These are phyloP conservation scores for Penicillium sp. DNA, from an alignment of 2,329 filamentous ascomycete genomes.

Conservation along the genomic window DNA sequence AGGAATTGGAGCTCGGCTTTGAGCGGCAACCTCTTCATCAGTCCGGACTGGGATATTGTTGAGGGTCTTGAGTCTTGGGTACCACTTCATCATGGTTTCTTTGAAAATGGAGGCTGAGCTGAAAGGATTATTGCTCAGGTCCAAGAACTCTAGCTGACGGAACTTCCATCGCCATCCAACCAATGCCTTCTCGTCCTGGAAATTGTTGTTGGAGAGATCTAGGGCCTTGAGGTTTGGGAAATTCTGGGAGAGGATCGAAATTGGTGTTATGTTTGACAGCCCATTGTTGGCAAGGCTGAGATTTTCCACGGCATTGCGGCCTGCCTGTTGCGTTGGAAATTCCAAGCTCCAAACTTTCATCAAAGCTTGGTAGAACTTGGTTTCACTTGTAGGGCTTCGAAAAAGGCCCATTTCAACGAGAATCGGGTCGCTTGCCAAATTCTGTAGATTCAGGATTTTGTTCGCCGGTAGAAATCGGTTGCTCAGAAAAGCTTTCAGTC, in stretches of 20 bases:
- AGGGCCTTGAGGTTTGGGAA: constrained; percentile 85
- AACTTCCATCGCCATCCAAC: constrained; percentile 77
- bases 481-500: constrained; percentile 67
- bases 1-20: constrained; percentile 56
- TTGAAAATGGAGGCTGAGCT: constrained; percentile 59
- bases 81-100: constrained; percentile 72
- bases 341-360: constrained; percentile 80
- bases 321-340: constrained; percentile 68
- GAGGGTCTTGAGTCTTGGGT: constrained; percentile 71
- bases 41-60: constrained; percentile 73
- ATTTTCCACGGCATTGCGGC: constrained; percentile 73
- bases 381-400: constrained; percentile 62
- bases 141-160: constrained; percentile 71
- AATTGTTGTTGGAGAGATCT: constrained; percentile 79
- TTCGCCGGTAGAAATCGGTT: constrained; percentile 66
- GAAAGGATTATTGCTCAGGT: constrained; percentile 74
- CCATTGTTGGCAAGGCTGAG: constrained; percentile 79
- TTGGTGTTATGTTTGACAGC: constrained; percentile 66
- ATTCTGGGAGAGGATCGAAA: constrained; percentile 71
- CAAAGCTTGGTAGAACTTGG: constrained; percentile 87
- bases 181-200: constrained; percentile 64
- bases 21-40: constrained; percentile 62
- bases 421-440: constrained; percentile 66
- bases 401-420: constrained; percentile 74
- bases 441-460: constrained; percentile 81